Conservation (phyloP, 768 basidiomycete genomes). For the Russula virescens region DNA sequence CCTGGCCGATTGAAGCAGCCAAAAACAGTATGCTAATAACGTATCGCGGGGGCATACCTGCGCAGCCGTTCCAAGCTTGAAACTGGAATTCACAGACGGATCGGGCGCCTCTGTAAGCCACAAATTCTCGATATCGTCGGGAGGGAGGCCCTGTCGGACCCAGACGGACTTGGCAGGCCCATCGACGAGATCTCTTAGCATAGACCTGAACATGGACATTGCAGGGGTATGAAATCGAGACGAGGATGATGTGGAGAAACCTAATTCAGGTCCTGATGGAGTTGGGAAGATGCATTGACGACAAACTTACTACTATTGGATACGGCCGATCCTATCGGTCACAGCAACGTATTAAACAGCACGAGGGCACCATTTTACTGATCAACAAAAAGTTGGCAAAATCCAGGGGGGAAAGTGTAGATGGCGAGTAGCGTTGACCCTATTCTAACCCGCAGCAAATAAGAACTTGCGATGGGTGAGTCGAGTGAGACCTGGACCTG, state of each 20-base stretch:
- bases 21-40: not conserved
- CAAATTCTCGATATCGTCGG: constrained; percentile 34
- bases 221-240: not conserved
- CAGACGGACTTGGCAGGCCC: constrained; percentile 33
- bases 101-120: constrained; percentile 37
- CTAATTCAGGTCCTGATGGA: not conserved
- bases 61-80: constrained; percentile 47
- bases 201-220: constrained; percentile 6
- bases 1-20: too few relatives aligned
- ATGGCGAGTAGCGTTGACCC: not conserved
- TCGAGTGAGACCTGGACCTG: too few relatives aligned
- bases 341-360: too few relatives aligned
- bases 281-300: too few relatives aligned
- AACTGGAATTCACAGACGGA: constrained; percentile 46
- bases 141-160: constrained; percentile 38
- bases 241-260: not conserved
- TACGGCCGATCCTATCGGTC: too few relatives aligned
- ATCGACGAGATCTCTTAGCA: constrained; percentile 12
- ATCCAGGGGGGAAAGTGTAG: not conserved
- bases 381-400: not conserved
- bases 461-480: too few relatives aligned
- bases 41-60: constrained; percentile 35
- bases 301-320: not conserved
- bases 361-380: not conserved
- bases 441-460: too few relatives aligned